These are phyloP conservation scores for Mucor racemosus DNA, from an alignment of 371 early-diverging fungal species.

Conservation along the genomic window DNA sequence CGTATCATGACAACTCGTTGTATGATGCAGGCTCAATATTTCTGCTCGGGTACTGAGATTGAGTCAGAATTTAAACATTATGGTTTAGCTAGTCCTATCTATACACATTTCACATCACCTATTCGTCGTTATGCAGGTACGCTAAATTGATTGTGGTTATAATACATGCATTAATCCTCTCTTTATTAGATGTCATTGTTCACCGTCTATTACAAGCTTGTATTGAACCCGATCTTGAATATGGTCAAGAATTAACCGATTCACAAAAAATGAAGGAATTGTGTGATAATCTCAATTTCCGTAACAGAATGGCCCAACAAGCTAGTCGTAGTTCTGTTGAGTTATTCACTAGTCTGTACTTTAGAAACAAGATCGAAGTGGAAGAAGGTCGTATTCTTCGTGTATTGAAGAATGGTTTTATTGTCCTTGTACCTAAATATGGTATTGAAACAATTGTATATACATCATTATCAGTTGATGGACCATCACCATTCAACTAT, in stretches of 20 bases:
- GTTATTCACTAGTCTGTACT: conserved; percentile 92
- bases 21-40: conserved; percentile 94
- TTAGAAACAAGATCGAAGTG: conserved; percentile 82
- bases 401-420: conserved; percentile 91
- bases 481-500: conserved; percentile 37
- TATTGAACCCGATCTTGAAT: conserved; percentile 65
- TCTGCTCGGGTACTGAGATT: conserved; percentile 80
- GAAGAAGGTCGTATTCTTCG: conserved; percentile 92
- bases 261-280: conserved; percentile 79
- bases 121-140: conserved; percentile 92
- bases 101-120: conserved; percentile 97
- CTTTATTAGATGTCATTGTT: conserved; percentile 85
- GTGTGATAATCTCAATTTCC: conserved; percentile 89
- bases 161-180: background rate
- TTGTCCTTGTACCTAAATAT: conserved; percentile 91
- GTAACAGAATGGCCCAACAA: conserved; percentile 95
- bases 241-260: conserved; percentile 79
- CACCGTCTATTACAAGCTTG: conserved; percentile 88
- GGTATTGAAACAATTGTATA: conserved; percentile 95
- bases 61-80: conserved; percentile 87
- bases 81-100: conserved; percentile 84
- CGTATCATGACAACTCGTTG: conserved; percentile 93
- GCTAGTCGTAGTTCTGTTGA: conserved; percentile 94
- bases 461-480: conserved; percentile 35
- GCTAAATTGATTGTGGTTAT: background rate